Base-by-base conservation (phyloP, 1,284 basidiomycete species). In the Tremellales sp. region DNA sequence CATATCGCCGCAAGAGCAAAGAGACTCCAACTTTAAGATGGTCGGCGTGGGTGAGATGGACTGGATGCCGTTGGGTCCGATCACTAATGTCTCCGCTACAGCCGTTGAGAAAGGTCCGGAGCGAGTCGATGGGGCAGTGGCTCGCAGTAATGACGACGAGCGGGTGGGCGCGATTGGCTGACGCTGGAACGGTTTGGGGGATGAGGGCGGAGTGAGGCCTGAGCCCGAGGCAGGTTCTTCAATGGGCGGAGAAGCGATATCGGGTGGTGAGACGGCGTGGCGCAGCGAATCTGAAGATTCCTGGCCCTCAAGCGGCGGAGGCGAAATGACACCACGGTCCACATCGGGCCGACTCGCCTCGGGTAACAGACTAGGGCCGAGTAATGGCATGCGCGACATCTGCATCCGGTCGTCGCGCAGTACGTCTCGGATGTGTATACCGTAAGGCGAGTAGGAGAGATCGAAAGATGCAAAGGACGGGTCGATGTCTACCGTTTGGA, bases 401-500 rank as follows among this genome's bases (percentile, higher is more conserved):
- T 51, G 46, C 40, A 75, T 56, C 12, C 71, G 61, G 25, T 69
- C 64, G 46, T 73, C 73, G 15, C 73, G 55, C n/a, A 65, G 48
- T 2, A 56, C 40, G 39, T 74, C 65, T 13, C 68, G 60, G 7
- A 75, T 64, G 36, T 62, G 43, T 31, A 73, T 49, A 22, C 75
- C 73, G 31, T 72, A 73, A 5, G 74, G 70, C 1, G 73, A 72
- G 40, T 72, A 70, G 11, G 62, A 62, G n/a, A 76, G 54, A 3
- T 41, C 35, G 39, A 63, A 60, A 0, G 70, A 58, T 13, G 45
- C 45, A 17, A 69, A 50, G 7, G 70, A 60, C 1, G 74, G 54
- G 0, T 84, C 80, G 0, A 84, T 76, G 2, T 79, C 60, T 17
- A 94, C 75, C 19, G 83, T 80, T 69, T 94, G 90, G 0, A 82